A percentile compares a stretch with the other conserved stretches of the same genome.
Conservation (phyloP, 2,329 filamentous ascomycete species). For the Trichoderma sp. region DNA sequence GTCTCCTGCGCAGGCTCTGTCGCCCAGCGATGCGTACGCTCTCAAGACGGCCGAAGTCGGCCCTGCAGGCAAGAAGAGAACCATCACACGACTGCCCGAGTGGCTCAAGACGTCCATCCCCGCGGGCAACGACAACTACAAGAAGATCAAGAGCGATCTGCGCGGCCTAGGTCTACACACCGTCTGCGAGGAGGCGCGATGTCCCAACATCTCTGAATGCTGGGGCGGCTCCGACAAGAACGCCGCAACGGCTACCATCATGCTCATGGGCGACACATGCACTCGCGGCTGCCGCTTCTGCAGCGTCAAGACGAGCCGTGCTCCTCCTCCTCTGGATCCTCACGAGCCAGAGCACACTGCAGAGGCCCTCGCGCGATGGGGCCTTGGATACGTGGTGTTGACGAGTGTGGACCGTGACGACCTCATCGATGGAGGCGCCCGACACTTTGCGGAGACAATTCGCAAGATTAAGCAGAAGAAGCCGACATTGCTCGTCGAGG, state of each 20-base stretch:
- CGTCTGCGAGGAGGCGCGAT: conserved; percentile 95
- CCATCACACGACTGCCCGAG: conserved; percentile 73
- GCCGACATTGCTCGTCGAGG: conserved; percentile 74
- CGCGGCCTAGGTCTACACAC: conserved; percentile 88
- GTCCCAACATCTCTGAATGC: conserved; percentile 96
- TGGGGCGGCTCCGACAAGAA: conserved; percentile 90
- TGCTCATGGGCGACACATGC: conserved; percentile 99
- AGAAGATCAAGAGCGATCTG: conserved; percentile 91
- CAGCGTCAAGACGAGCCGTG: conserved; percentile 84
- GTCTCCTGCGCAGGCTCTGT: conserved; percentile 41
- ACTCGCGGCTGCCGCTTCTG: conserved; percentile 96
- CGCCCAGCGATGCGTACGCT: conserved; percentile 55
- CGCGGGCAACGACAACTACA: conserved; percentile 75
- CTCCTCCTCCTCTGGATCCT: conserved; percentile 76
- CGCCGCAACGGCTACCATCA: conserved; percentile 94
- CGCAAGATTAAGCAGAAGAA: conserved; percentile 86
- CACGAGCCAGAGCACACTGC: conserved; percentile 97
- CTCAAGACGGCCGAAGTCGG: conserved; percentile 63
- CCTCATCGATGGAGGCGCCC: conserved; percentile 79
- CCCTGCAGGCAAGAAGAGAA: conserved; percentile 59
- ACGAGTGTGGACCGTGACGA: conserved; percentile 95
- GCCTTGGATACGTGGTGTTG: conserved; percentile 90
- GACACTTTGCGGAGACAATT: conserved; percentile 91
- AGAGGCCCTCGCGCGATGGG: conserved; percentile 89
- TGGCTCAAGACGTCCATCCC: conserved; percentile 98